phyloP scores from a whole-genome alignment of 768 basidiomycete species.

The Termitomyces sp. region DNA sequence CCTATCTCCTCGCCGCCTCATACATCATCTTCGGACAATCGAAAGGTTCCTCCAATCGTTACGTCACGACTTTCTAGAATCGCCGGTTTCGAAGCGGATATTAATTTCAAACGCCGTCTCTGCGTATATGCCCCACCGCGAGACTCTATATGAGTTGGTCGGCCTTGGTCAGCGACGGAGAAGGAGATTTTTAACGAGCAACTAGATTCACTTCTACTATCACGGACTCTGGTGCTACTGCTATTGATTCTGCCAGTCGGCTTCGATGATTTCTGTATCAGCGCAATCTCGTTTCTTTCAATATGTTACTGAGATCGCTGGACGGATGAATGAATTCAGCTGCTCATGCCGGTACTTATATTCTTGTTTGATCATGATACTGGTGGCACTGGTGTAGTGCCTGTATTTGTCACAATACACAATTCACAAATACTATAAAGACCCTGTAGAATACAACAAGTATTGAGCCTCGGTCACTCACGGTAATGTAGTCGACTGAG shows the following conservation, averaged over 20 bases:
- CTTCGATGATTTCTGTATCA: no score
- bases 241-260: background rate
- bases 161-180: conserved; percentile 10
- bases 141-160: conserved; percentile 15
- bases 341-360: background rate
- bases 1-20: background rate
- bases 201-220: background rate
- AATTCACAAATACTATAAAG: conserved; percentile 1
- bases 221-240: background rate
- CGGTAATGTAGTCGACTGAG: no score
- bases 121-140: conserved; percentile 10
- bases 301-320: background rate
- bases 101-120: background rate
- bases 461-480: no score
- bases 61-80: conserved; percentile 1
- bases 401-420: background rate
- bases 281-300: background rate
- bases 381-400: no score
- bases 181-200: background rate
- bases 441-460: no score
- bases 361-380: background rate
- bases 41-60: conserved; percentile 8
- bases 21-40: conserved; percentile 7
- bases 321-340: background rate
- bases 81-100: background rate